Percentiles rank a stretch among this genome's conserved stretches.
phyloP scores from a whole-genome alignment of 768 basidiomycete genomes.

The Boletus pseudopeckii region DNA sequence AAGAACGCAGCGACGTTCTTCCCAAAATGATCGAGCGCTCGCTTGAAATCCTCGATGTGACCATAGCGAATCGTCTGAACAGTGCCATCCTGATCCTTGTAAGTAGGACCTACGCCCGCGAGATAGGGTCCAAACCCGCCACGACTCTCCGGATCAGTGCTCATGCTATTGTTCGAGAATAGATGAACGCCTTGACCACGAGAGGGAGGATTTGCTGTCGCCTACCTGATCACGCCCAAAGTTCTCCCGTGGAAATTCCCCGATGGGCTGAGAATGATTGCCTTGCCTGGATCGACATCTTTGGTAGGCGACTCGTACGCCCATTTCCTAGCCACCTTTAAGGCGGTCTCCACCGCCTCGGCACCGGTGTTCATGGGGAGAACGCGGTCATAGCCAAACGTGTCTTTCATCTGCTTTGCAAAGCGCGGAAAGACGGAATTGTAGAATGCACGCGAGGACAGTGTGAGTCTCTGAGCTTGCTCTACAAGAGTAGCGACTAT shows the following conservation, averaged over 20 bases:
- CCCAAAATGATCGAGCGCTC: constrained; percentile 77
- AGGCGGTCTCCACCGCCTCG: constrained; percentile 95
- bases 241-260: constrained; percentile 98
- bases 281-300: constrained; percentile 52
- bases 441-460: constrained; percentile 96
- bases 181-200: constrained; percentile 1
- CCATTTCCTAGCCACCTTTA: constrained; percentile 98
- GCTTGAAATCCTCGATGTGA: constrained; percentile 74
- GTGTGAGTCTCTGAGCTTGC: constrained; percentile 87
- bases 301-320: constrained; percentile 85
- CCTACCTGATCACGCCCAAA: constrained; percentile 77
- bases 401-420: constrained; percentile 75
- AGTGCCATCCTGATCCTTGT: constrained; percentile 47
- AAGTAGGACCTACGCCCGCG: constrained; percentile 77
- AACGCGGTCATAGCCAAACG: constrained; percentile 93
- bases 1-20: constrained; percentile 87
- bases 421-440: constrained; percentile 90
- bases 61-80: constrained; percentile 75
- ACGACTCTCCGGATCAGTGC: constrained; percentile 89
- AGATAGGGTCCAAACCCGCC: constrained; percentile 91
- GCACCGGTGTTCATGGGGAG: constrained; percentile 99
- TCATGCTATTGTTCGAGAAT: constrained; percentile 57
- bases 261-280: constrained; percentile 78
- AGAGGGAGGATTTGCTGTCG: neutral
- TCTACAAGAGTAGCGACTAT: constrained; percentile 77